These are phyloP conservation scores for Trichoderma sp. DNA, from an alignment of 2,329 filamentous ascomycete species.

Conservation along the genomic window DNA sequence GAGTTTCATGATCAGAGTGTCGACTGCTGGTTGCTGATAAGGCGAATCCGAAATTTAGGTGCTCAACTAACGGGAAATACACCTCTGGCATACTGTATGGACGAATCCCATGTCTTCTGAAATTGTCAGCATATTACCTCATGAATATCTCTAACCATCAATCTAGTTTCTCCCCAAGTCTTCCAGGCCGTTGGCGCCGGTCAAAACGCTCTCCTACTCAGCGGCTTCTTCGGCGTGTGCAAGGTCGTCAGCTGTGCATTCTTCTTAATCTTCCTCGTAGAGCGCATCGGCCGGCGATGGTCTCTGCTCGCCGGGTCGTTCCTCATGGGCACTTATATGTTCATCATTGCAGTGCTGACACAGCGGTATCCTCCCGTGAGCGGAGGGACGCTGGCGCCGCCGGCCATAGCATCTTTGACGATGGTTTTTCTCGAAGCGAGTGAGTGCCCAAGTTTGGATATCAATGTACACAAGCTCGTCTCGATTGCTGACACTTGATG, in stretches of 20 bases:
- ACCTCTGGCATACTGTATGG: constrained; percentile 53
- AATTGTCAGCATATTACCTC: background rate
- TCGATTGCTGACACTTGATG: background rate
- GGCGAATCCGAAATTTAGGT: constrained; percentile 30
- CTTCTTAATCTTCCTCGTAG: constrained; percentile 54
- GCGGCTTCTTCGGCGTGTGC: constrained; percentile 57
- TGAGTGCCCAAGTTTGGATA: constrained; percentile 27
- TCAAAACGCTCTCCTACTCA: constrained; percentile 51
- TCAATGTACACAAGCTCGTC: background rate
- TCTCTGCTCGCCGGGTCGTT: constrained; percentile 54
- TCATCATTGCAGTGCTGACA: constrained; percentile 55
- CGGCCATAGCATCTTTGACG: constrained; percentile 52
- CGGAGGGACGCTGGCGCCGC: constrained; percentile 39
- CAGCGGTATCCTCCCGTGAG: constrained; percentile 48
- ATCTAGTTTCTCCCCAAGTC: constrained; percentile 52
- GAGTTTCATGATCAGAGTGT: constrained; percentile 23
- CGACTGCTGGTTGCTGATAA: background rate
- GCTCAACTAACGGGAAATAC: constrained; percentile 56
- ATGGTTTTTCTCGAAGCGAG: constrained; percentile 56
- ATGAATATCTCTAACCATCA: constrained; percentile 17
- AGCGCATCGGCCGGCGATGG: constrained; percentile 52
- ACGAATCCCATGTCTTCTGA: background rate
- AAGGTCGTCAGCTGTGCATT: constrained; percentile 53
- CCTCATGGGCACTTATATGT: constrained; percentile 57
- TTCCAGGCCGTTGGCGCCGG: constrained; percentile 55